These are phyloP conservation scores for Tothia fuscella DNA, from an alignment of 2,329 filamentous ascomycete species.

Conservation along the genomic window DNA sequence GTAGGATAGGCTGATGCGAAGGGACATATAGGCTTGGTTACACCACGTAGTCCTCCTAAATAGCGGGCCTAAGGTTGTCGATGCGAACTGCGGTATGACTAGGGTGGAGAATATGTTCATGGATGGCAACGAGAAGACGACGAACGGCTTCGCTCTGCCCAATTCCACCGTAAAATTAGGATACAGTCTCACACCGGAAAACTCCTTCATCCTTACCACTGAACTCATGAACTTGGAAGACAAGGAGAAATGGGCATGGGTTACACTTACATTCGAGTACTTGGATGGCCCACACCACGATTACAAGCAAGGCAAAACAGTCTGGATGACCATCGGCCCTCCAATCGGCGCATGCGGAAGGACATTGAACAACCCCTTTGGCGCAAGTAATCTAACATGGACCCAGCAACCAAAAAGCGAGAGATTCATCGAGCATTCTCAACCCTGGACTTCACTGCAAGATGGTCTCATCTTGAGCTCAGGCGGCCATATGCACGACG, in stretches of 20 bases:
- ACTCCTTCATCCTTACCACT: constrained; percentile 1
- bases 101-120: constrained; percentile 6
- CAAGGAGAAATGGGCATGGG: constrained; percentile 5
- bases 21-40: neutral
- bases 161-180: constrained; percentile 1
- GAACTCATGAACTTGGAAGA: constrained; percentile 9
- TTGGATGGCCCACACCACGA: neutral
- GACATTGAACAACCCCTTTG: neutral
- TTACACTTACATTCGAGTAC: constrained; percentile 4
- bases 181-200: neutral
- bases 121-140: constrained; percentile 1
- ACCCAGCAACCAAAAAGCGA: neutral
- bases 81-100: neutral
- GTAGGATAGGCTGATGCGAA: neutral
- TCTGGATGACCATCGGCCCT: constrained; percentile 6
- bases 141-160: neutral
- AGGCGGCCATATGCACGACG: constrained; percentile 8
- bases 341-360: neutral
- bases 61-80: constrained; percentile 1
- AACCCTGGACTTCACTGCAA: neutral
- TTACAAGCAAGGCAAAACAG: neutral
- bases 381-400: neutral
- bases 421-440: constrained; percentile 2
- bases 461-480: neutral
- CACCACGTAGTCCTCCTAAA: constrained; percentile 4